Evolutionary conservation across 768 basidiomycete genomes (phyloP), one percentile per base, ranked within the genome.

Genomic region (Tylopilus rubrobrunneus): DNA sequence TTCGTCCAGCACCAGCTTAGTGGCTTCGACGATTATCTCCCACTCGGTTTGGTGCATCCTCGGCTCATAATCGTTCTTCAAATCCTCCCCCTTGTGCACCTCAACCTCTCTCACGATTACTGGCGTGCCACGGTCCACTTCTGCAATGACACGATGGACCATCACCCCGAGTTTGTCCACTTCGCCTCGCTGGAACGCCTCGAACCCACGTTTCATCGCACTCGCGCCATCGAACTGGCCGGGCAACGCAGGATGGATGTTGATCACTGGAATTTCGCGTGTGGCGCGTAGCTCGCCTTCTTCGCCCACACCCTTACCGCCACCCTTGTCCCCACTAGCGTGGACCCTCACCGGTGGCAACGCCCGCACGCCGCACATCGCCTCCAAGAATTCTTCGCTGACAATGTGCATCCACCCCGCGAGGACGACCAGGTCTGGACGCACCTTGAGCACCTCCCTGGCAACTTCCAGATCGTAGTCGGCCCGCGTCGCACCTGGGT

Each of bases 341-440:
- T 60, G 59, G 49, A 5, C 45, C 7, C 27, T 34, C 12, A 15
- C 2, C 5, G 34, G 34, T 2, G 34, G 34, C 36, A 1, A 7
- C 15, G 1, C 10, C 39, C 39, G 25, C 40, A 34, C 78, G 74
- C 48, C 56, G 2, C 60, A 54, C 65, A 91, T 67, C 31, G 83
- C 76, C 19, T 90, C 81, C 55, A 98, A 70, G 69, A 98, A 98
- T 0, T 73, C 74, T 49, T 90, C 86, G 53, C 86, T 84, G 54
- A 98, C 78, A 62, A 98, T 91, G 64, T 98, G 95, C 96, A 99
- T 98, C 92, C 93, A 99, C 0, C 97, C 97, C 0, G 96, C 97
- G n/a, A 98, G 78, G 7, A 98, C 89, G 45, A 98, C 81, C 25
- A 96, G 68, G 70, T 98, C 91, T 0, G 96, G 96, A 31, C 73